Conservation (phyloP, 129 eudicot species). For the Helichrysum umbraculigerum region DNA sequence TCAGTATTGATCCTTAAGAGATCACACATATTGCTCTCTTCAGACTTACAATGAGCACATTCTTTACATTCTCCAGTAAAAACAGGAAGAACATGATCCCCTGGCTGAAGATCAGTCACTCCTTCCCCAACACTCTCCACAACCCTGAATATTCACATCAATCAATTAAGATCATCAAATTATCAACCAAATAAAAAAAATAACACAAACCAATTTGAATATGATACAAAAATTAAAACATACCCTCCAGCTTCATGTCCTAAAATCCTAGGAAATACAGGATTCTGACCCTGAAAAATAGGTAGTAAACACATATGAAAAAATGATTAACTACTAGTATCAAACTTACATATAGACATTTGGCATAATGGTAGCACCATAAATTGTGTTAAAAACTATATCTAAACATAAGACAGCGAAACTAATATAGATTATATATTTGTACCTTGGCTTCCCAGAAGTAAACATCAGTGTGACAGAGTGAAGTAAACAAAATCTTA, state of each 20-base stretch:
- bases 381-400: too few relatives aligned
- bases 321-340: too few relatives aligned
- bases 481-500: conserved; percentile 77
- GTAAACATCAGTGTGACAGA: conserved; percentile 77
- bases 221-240: conserved; percentile 15
- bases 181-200: background rate
- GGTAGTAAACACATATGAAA: background rate
- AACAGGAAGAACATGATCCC: conserved; percentile 90
- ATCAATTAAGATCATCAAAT: background rate
- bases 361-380: too few relatives aligned
- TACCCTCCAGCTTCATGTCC: conserved; percentile 98
- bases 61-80: conserved; percentile 87
- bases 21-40: conserved; percentile 87
- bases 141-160: conserved; percentile 35
- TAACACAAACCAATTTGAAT: background rate
- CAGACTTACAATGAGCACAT: conserved; percentile 80
- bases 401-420: too few relatives aligned
- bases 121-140: conserved; percentile 95
- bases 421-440: too few relatives aligned
- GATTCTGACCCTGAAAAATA: conserved; percentile 65
- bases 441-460: conserved; percentile 92
- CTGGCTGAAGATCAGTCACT: conserved; percentile 65
- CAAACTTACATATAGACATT: too few relatives aligned
- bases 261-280: conserved; percentile 73
- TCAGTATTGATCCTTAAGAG: conserved; percentile 84